A percentile compares a stretch with the other conserved stretches of the same genome.
Conservation (phyloP, 371 early-diverging fungal genomes). For the Capillidium heterosporum region DNA sequence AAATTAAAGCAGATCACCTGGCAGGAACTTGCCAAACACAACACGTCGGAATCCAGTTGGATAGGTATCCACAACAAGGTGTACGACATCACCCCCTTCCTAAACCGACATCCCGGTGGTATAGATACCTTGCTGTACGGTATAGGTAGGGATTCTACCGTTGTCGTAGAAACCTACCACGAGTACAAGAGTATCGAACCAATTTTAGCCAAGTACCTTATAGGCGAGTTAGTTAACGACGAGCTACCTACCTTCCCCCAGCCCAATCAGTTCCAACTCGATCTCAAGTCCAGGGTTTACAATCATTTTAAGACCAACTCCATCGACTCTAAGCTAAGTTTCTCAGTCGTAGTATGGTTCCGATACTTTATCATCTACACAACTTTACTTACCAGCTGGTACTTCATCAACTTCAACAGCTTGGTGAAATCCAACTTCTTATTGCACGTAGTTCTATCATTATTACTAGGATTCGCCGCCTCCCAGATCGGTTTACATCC, state of each 20-base stretch:
- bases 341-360: not conserved
- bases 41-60: conserved; percentile 64
- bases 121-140: conserved; percentile 38
- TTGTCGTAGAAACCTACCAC: conserved; percentile 74
- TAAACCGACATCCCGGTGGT: conserved; percentile 89
- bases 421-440: conserved; percentile 15
- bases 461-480: conserved; percentile 24
- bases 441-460: conserved; percentile 17
- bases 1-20: conserved; percentile 7
- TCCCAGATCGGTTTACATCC: conserved; percentile 30
- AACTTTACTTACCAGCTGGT: conserved; percentile 9
- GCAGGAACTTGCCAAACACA: conserved; percentile 66
- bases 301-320: conserved; percentile 12
- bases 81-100: conserved; percentile 74
- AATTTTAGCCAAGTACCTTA: conserved; percentile 30
- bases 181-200: conserved; percentile 59
- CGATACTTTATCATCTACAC: not conserved
- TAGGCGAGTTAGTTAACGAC: conserved; percentile 34
- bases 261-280: conserved; percentile 19
- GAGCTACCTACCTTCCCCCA: conserved; percentile 30
- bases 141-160: conserved; percentile 67
- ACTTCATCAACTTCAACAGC: conserved; percentile 18
- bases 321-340: conserved; percentile 12
- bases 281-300: conserved; percentile 6
- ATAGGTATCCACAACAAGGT: conserved; percentile 69